These are phyloP conservation scores for Ambrosiella cleistominuta DNA, from an alignment of 2,329 filamentous ascomycete genomes.

Conservation along the genomic window DNA sequence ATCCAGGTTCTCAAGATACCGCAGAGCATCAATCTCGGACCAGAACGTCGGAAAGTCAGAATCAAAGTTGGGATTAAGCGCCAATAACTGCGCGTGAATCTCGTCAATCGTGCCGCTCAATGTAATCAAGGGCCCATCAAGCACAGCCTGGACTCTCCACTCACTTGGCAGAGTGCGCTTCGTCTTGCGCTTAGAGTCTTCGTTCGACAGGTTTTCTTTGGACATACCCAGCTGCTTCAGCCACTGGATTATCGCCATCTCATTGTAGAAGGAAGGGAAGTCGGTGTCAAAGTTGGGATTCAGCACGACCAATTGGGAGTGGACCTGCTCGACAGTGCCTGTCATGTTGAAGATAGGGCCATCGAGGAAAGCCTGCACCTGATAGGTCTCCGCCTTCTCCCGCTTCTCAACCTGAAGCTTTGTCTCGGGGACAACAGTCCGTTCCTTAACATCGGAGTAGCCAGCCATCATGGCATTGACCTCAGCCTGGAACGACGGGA, in stretches of 20 bases:
- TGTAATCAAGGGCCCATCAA: background rate
- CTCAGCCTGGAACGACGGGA: conserved; percentile 10
- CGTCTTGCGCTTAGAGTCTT: background rate
- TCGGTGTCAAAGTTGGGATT: conserved; percentile 14
- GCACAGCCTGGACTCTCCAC: conserved; percentile 3
- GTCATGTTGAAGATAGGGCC: conserved; percentile 12
- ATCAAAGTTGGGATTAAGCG: conserved; percentile 15
- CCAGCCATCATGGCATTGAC: conserved; percentile 4
- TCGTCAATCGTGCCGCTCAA: conserved; percentile 14
- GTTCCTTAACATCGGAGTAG: background rate
- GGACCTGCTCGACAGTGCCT: conserved; percentile 15
- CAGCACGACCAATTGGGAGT: conserved; percentile 11
- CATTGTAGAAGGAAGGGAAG: conserved; percentile 7
- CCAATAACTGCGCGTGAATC: conserved; percentile 13
- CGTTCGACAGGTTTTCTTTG: background rate
- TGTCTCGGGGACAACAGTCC: background rate
- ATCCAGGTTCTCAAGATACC: background rate
- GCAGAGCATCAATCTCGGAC: background rate
- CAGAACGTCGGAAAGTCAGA: conserved; percentile 11
- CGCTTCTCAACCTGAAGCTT: background rate
- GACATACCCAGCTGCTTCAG: background rate
- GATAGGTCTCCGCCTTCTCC: conserved; percentile 7
- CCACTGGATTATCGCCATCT: conserved; percentile 3
- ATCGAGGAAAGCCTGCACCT: conserved; percentile 13
- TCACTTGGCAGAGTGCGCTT: conserved; percentile 4